A percentile compares a stretch with the other conserved stretches of the same genome.
Conservation (phyloP, 192 early-diverging fungal species). For the Phlyctochytrium planicorne region DNA sequence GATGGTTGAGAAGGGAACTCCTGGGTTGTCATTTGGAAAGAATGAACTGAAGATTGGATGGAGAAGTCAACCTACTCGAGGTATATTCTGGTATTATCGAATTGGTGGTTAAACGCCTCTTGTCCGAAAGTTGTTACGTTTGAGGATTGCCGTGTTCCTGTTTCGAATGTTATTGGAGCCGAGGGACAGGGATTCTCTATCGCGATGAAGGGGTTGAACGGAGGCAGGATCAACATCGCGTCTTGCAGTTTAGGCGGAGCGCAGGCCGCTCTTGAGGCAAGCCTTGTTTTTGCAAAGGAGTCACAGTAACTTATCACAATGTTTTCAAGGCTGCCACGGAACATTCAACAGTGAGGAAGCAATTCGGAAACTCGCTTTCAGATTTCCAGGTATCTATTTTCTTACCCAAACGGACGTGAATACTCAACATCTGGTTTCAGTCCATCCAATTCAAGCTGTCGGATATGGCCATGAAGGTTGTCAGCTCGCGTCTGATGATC, state of each 20-base stretch:
- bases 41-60: constrained; percentile 63
- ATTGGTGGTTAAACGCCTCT: neutral
- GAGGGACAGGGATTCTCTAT: constrained; percentile 62
- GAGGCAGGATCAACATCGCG: constrained; percentile 59
- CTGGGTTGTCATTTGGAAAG: constrained; percentile 60
- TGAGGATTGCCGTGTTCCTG: constrained; percentile 56
- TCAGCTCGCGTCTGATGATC: constrained; percentile 51
- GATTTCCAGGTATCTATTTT: constrained; percentile 40
- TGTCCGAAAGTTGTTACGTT: constrained; percentile 55
- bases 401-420: too few species aligned
- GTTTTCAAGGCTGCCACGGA: constrained; percentile 39
- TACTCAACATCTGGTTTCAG: constrained; percentile 32
- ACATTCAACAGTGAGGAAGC: constrained; percentile 46
- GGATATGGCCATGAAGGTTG: constrained; percentile 53
- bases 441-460: constrained; percentile 58
- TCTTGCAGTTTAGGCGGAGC: constrained; percentile 62
- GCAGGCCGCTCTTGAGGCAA: constrained; percentile 42
- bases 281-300: neutral
- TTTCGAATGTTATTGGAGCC: constrained; percentile 49
- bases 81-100: constrained; percentile 28
- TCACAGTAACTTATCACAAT: neutral
- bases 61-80: constrained; percentile 62
- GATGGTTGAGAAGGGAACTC: constrained; percentile 55
- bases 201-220: constrained; percentile 65
- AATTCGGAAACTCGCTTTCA: constrained; percentile 43